Evolutionary conservation across 106 monocot genomes (phyloP).

Genomic region (Ottelia alismoides): DNA sequence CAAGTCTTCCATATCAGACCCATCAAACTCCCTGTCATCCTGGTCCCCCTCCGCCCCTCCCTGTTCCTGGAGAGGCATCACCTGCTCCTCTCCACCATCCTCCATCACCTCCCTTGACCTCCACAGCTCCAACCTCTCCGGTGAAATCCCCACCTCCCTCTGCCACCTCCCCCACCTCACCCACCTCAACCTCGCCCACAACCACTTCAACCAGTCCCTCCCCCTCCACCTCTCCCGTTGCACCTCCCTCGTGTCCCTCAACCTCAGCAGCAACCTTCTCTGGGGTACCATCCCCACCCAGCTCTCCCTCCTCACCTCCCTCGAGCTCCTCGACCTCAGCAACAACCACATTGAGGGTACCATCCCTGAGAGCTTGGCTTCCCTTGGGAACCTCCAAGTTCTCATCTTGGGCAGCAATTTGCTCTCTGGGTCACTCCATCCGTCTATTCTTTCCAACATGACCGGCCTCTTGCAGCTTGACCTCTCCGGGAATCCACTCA

Average conservation of each 20-base stretch:
- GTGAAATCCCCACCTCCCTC: conserved; percentile 35
- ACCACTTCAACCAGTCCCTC: conserved; percentile 45
- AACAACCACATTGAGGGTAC: conserved; percentile 38
- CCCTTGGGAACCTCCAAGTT: conserved; percentile 22
- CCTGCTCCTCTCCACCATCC: conserved; percentile 26
- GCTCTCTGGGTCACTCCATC: conserved; percentile 34
- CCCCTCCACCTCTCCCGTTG: conserved; percentile 45
- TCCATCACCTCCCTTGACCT: conserved; percentile 36
- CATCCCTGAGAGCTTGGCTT: conserved; percentile 26
- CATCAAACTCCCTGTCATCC: conserved; percentile 28
- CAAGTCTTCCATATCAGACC: conserved; percentile 49
- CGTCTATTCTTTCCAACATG: conserved; percentile 31
- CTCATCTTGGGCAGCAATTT: conserved; percentile 50
- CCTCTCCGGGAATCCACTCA: conserved; percentile 34
- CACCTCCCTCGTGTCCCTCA: conserved; percentile 29
- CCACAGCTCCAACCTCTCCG: conserved; percentile 46
- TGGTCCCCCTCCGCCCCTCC: conserved; percentile 28
- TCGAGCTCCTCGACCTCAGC: conserved; percentile 46
- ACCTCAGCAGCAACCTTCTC: conserved; percentile 37
- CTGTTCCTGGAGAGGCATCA: conserved; percentile 57
- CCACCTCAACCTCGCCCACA: conserved; percentile 41
- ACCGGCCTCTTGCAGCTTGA: conserved; percentile 30
- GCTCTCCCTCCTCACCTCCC: conserved; percentile 26
- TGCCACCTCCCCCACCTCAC: conserved; percentile 39
- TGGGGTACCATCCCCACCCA: conserved; percentile 68